These are phyloP conservation scores for Nectriaceae sp. DNA, from an alignment of 2,329 filamentous ascomycete species.

Conservation along the genomic window DNA sequence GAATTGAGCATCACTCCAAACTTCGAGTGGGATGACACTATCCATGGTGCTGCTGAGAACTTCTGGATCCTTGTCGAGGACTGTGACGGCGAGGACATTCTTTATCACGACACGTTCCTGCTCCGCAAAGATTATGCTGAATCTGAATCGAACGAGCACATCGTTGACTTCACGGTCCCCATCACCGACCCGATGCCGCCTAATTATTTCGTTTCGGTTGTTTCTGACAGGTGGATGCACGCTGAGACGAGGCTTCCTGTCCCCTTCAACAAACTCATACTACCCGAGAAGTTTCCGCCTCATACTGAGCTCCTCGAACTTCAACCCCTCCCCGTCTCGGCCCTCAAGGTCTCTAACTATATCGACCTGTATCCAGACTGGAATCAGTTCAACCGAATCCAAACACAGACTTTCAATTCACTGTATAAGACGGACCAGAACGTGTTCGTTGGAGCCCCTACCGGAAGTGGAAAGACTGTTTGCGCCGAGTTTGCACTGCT, in stretches of 20 bases:
- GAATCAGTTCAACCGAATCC: conserved; percentile 93
- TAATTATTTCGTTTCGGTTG: conserved; percentile 94
- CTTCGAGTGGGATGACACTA: conserved; percentile 89
- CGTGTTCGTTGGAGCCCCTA: conserved; percentile 88
- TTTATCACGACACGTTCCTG: conserved; percentile 93
- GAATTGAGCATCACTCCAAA: conserved; percentile 91
- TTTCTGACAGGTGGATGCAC: conserved; percentile 98
- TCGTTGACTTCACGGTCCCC: conserved; percentile 94
- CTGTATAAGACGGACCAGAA: conserved; percentile 90
- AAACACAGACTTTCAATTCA: conserved; percentile 96
- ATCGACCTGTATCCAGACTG: conserved; percentile 79
- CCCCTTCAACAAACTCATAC: conserved; percentile 90
- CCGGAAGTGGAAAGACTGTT: conserved; percentile 94
- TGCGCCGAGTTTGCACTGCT: conserved; percentile 94
- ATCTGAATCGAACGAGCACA: conserved; percentile 85
- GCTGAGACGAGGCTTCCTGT: conserved; percentile 91
- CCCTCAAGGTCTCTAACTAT: conserved; percentile 84
- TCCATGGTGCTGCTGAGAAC: conserved; percentile 86
- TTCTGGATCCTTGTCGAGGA: conserved; percentile 99
- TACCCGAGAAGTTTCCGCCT: conserved; percentile 93
- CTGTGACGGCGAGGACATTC: conserved; percentile 92
- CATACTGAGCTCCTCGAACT: conserved; percentile 91
- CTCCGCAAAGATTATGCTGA: conserved; percentile 86
- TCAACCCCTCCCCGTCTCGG: conserved; percentile 85
- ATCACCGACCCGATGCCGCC: conserved; percentile 98